Base-by-base conservation (phyloP, 805 yeast species). In the Saccharomycopsis fodiens region DNA sequence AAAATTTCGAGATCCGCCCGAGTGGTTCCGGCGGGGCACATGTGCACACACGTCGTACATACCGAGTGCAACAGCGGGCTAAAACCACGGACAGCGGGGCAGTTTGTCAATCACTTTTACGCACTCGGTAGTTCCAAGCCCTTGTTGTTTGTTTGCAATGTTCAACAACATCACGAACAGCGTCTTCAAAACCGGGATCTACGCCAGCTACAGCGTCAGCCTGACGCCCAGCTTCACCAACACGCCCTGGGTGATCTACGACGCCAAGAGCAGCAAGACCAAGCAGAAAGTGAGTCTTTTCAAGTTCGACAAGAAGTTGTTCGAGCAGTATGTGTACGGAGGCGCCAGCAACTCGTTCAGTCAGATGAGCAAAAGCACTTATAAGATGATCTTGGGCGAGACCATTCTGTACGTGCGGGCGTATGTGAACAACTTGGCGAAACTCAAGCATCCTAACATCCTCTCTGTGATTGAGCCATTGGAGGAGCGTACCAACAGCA, bases 401-500 rank as follows among this genome's bases (percentile, higher is more conserved):
- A 93, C 89, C 39, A 82, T 78, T 54, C 82, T 77, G 37, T 69
- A 82, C 17, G 65, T 93, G 41, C 73, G 78, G 54, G 65, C 67
- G 22, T 93, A 88, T 55, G 82, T 87, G 2, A 65, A 76, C 19
- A 81, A 82, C 51, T 65, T 89, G 58, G 77, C 94, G 15, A 84
- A 82, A 58, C 67, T 93, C 55, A 83, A 88, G 54, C 99, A 93
- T 60, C 98, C 99, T 0, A 81, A 87, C 52, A 71, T 93, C 22
- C 64, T 93, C 39, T 80, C 88, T 1, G 70, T 93, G 2, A 76
- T 85, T 31, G 98, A 94, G 59, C 95, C 95, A 0, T 63, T 89
- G 51, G 97, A 93, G 61, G 95, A 88, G 54, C 84, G 91, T 31
- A 81, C 82, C 53, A 73, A 76, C 53, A 76, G 85, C 47, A 72